phyloP scores from a whole-genome alignment of 139 green algal species.

The Nannochloris sp. region DNA sequence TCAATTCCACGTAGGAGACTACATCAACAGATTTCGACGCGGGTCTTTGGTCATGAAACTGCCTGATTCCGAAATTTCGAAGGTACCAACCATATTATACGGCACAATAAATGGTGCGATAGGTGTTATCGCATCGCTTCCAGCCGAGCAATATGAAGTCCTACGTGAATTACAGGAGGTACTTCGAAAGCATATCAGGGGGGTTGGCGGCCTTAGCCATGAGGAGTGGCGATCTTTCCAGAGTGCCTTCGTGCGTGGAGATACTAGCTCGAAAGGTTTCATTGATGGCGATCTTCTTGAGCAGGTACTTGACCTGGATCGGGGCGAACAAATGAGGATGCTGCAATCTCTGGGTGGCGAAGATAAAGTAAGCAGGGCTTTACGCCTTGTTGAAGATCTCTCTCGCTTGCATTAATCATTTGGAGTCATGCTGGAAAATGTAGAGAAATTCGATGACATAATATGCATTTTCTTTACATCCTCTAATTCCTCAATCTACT shows the following conservation, averaged over 20 bases:
- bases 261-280: slow-evolving; percentile 44
- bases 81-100: slow-evolving; percentile 76
- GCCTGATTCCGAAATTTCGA: slow-evolving; percentile 62
- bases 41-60: slow-evolving; percentile 93
- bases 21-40: slow-evolving; percentile 82
- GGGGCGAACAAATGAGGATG: slow-evolving; percentile 6
- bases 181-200: slow-evolving; percentile 59
- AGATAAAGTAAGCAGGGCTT: slow-evolving; percentile 22
- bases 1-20: slow-evolving; percentile 84
- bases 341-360: slow-evolving; percentile 6
- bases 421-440: neutral
- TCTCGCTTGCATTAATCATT: slow-evolving; percentile 48
- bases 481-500: neutral
- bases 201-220: slow-evolving; percentile 83
- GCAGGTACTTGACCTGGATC: slow-evolving; percentile 76
- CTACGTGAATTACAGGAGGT: slow-evolving; percentile 63
- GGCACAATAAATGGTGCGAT: slow-evolving; percentile 84
- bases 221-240: slow-evolving; percentile 71
- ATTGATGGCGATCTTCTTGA: slow-evolving; percentile 95
- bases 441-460: neutral
- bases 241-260: slow-evolving; percentile 55
- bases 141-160: slow-evolving; percentile 52
- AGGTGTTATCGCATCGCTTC: slow-evolving; percentile 78
- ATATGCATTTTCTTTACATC: neutral
- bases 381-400: slow-evolving; percentile 61